Evolutionary conservation across 2,329 filamentous ascomycete species (phyloP), one percentile per base, ranked within the genome.

Genomic region (Aureobasidium vineae): DNA sequence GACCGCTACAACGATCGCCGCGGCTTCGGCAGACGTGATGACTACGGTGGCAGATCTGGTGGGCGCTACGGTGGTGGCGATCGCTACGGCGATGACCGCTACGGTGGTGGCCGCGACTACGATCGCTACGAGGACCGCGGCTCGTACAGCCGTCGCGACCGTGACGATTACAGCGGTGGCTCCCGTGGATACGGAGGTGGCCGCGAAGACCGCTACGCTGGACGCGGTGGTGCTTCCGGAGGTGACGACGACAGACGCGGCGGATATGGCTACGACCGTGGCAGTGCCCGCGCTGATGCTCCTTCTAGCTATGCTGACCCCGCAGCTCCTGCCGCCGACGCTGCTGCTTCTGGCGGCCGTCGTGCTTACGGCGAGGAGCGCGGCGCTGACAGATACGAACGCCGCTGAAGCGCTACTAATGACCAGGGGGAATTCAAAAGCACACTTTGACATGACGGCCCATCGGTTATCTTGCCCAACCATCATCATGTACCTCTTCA

Each of bases 1-100:
- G 57, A 67, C 47, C 65, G 65, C 65, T 60, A 60, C 54, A 53
- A 59, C 43, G 65, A 66, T 33, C 65, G 65, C 36, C 81, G 79
- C 70, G 79, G 73, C 41, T 74, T 73, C 69, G 73, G 73, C 73
- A 80, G 81, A 71, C 79, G 81, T 66, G 81, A 83, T 71, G 80
- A 83, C 71, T 78, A 79, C 60, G 74, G 73, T 66, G 76, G 77
- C 65, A 79, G 80, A 74, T 78, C 81, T 68, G 80, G 81, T 67
- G 82, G 84, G 68, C 78, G 81, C 69, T 80, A 80, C 68, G 78
- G 77, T 57, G 73, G 76, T 69, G 72, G 75, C 68, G 77, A 79
- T 71, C 76, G 78, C 70, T 75, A 77, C 69, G 77, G 77, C 67
- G 81, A 80, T 68, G 71, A 74, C 63, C 72, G 68, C 45, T 68